Conservation (phyloP, 2,329 filamentous ascomycete species). For the Nemania bipapillata region DNA sequence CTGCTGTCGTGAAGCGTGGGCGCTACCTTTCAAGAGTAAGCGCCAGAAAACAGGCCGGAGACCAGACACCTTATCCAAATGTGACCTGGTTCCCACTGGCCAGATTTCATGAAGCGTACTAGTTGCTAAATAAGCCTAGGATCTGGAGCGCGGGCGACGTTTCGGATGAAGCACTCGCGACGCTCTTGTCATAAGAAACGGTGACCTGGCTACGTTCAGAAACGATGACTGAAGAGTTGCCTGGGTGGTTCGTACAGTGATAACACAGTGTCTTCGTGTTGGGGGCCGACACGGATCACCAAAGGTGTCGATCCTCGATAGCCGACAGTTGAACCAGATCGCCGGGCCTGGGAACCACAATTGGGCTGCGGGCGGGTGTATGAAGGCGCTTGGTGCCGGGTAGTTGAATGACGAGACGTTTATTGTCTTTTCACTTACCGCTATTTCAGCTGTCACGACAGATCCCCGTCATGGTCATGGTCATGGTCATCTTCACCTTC, state of each 20-base stretch:
- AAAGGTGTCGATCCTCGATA: slow-evolving; percentile 45
- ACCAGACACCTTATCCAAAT: not conserved
- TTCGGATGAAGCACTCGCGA: not conserved
- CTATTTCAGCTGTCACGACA: slow-evolving; percentile 37
- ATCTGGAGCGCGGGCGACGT: not conserved
- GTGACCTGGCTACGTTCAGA: not conserved
- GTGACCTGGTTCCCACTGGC: not conserved
- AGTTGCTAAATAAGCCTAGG: not conserved
- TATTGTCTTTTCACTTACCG: slow-evolving; percentile 37
- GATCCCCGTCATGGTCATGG: slow-evolving; percentile 1
- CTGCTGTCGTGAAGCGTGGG: not conserved
- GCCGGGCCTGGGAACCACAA: slow-evolving; percentile 43
- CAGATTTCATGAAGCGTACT: not conserved
- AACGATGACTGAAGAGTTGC: not conserved
- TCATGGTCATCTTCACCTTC: slow-evolving; percentile 1
- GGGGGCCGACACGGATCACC: slow-evolving; percentile 23
- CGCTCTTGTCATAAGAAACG: not conserved
- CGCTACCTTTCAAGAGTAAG: not conserved
- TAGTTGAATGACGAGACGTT: slow-evolving; percentile 33
- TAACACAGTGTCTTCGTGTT: slow-evolving; percentile 23
- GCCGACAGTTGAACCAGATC: slow-evolving; percentile 51
- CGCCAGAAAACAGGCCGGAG: not conserved
- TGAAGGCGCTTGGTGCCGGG: slow-evolving; percentile 17
- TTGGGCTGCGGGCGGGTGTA: slow-evolving; percentile 22
- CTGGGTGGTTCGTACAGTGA: slow-evolving; percentile 25